Conservation (phyloP, 768 basidiomycete genomes). For the Leccinum barrowsii region DNA sequence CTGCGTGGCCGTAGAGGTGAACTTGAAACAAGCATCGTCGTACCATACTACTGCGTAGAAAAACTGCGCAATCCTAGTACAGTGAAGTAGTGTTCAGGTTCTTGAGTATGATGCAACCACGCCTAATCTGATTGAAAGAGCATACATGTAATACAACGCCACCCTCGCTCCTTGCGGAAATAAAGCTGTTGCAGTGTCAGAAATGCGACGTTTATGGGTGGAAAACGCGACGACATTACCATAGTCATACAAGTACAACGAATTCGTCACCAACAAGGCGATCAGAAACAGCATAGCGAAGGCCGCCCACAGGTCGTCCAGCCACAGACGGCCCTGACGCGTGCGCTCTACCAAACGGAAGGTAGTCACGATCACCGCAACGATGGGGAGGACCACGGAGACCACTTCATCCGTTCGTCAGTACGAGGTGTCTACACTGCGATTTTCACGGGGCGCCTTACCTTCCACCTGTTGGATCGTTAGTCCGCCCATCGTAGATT, state of each 20-base stretch:
- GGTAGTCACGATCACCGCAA: background rate
- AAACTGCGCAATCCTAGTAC: conserved; percentile 1
- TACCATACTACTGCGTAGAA: conserved; percentile 6
- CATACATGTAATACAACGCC: conserved; percentile 1
- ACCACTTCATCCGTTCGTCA: conserved; percentile 1
- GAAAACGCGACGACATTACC: background rate
- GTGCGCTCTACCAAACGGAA: background rate
- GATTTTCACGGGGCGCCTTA: background rate
- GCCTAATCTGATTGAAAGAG: background rate
- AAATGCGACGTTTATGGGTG: background rate
- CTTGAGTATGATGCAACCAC: background rate
- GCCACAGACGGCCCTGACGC: conserved; percentile 1
- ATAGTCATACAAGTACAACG: conserved; percentile 1
- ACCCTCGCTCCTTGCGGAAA: background rate
- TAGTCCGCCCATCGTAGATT: background rate
- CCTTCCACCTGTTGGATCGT: conserved; percentile 5
- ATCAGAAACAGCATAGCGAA: background rate
- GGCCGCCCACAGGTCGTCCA: background rate
- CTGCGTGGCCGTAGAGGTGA: background rate
- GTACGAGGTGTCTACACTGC: background rate
- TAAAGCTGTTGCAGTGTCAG: background rate
- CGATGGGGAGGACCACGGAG: background rate
- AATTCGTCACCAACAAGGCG: background rate
- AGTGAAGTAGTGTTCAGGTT: background rate
- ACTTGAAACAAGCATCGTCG: background rate